A percentile compares a stretch with the other conserved stretches of the same genome.
phyloP scores from a whole-genome alignment of 345 rosid genomes.

The Ailanthus altissimus region DNA sequence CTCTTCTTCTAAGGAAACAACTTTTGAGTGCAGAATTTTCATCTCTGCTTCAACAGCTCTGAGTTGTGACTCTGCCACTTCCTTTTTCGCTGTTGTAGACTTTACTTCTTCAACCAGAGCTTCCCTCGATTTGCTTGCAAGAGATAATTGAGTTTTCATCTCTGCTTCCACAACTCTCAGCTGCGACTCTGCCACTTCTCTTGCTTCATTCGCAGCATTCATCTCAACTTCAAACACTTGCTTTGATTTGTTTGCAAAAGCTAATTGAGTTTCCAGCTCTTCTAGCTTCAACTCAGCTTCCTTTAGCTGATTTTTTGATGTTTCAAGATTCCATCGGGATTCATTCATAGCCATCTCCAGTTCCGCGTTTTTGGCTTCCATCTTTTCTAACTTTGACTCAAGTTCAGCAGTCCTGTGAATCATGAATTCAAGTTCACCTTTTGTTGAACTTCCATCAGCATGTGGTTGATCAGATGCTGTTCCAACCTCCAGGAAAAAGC shows the following conservation, averaged over 20 bases:
- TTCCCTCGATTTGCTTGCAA: conserved; percentile 46
- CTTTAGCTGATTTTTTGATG: conserved; percentile 40
- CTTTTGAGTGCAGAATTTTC: conserved; percentile 45
- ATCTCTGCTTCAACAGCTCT: conserved; percentile 52
- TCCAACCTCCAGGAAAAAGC: conserved; percentile 34
- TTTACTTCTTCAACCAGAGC: conserved; percentile 50
- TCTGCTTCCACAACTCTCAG: conserved; percentile 53
- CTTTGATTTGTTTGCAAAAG: conserved; percentile 43
- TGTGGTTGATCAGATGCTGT: conserved; percentile 33
- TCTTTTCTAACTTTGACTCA: conserved; percentile 58
- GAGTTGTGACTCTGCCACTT: conserved; percentile 55
- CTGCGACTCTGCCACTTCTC: conserved; percentile 52
- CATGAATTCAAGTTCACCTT: conserved; percentile 52
- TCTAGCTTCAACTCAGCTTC: conserved; percentile 45
- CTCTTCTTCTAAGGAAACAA: conserved; percentile 47
- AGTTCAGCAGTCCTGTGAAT: conserved; percentile 54
- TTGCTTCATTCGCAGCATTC: conserved; percentile 42
- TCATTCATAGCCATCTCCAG: conserved; percentile 48
- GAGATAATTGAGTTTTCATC: conserved; percentile 40
- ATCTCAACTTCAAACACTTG: conserved; percentile 51
- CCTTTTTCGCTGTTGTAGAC: conserved; percentile 39
- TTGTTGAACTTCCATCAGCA: conserved; percentile 34
- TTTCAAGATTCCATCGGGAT: conserved; percentile 49
- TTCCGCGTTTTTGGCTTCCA: conserved; percentile 57
- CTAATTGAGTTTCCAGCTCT: conserved; percentile 46